phyloP scores from a whole-genome alignment of 345 rosid species.

The Trapa incisa region DNA sequence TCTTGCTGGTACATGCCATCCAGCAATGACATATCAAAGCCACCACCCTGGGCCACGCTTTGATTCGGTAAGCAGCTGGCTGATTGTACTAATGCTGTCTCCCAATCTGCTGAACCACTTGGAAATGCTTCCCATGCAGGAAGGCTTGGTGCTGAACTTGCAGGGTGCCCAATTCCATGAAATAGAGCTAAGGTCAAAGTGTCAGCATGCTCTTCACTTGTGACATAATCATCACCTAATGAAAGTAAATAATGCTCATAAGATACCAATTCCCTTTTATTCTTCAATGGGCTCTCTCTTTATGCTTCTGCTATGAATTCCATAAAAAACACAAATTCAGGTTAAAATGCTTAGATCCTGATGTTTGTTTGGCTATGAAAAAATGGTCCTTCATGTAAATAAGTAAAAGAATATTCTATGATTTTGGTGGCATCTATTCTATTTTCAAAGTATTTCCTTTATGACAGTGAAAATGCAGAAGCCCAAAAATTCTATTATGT shows the following conservation, averaged over 20 bases:
- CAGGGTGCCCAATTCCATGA: conserved; percentile 35
- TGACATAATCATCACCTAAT: conserved; percentile 30
- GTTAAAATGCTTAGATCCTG: not conserved
- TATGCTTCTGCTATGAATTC: not conserved
- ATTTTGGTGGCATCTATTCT: not conserved
- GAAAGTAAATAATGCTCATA: not conserved
- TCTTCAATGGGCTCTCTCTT: too few relatives aligned
- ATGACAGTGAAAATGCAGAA: not conserved
- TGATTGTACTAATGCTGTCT: conserved; percentile 72
- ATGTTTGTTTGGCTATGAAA: not conserved
- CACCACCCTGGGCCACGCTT: conserved; percentile 71
- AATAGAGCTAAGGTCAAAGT: conserved; percentile 73
- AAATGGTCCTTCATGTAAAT: not conserved
- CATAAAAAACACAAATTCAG: not conserved
- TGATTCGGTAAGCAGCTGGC: conserved; percentile 66
- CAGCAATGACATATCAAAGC: conserved; percentile 67
- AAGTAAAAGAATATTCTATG: not conserved
- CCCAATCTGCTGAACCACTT: conserved; percentile 71
- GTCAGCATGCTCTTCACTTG: conserved; percentile 70
- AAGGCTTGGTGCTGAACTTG: conserved; percentile 35
- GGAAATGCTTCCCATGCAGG: conserved; percentile 70
- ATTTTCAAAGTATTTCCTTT: not conserved
- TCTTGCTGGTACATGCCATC: conserved; percentile 94
- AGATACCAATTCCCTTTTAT: not conserved
- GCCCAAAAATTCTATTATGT: not conserved